Evolutionary conservation across 495 filamentous ascomycete genomes (phyloP), one percentile per base, ranked within the genome.

Genomic region (Podospora sp.): DNA sequence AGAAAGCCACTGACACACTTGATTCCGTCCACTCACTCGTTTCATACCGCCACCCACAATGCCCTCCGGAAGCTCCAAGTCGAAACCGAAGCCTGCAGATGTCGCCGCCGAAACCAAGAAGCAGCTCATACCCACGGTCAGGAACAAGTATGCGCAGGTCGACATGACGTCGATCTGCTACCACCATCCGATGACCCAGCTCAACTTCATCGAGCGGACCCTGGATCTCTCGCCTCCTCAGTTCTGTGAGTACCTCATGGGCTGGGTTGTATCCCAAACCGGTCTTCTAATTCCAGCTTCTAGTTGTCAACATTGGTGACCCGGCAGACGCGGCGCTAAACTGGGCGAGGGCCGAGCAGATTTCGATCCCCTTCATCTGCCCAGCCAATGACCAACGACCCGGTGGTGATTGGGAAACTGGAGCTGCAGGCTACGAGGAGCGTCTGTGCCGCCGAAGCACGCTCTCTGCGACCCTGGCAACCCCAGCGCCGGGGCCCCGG

Each of bases 371-470:
- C 6, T 87, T 92, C 36, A 86, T 93, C 65, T 92, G 89, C 70
- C 86, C 88, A 59, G 90, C 90, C 12, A 89, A 92, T 72, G 90
- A 93, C 71, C 90, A 88, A 68, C 82, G 90, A 33, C 80, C 90
- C 0, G 90, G 90, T 0, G 90, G 90, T 2, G 90, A 92, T 66
- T 93, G 90, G 90, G 90, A 92, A 69, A 90, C 88, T 6, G 89
- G 88, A 26, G 81, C 84, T 36, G 85, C 89, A 63, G 88, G 88
- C 21, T 90, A 89, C 29, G 90, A 93, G 65, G 76, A 92, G 72
- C 87, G 86, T 49, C 83, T 93, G 22, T 88, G 88, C 70, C 81
- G 90, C 63, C 82, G 90, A 63, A 91, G 88, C 73, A 92, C 88
- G 62, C 86, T 93, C 35, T 86, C 88, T 11, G 84, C 87, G 9